Conservation (phyloP, 2,329 filamentous ascomycete species). For the Cladosporium sphaerospermum region DNA sequence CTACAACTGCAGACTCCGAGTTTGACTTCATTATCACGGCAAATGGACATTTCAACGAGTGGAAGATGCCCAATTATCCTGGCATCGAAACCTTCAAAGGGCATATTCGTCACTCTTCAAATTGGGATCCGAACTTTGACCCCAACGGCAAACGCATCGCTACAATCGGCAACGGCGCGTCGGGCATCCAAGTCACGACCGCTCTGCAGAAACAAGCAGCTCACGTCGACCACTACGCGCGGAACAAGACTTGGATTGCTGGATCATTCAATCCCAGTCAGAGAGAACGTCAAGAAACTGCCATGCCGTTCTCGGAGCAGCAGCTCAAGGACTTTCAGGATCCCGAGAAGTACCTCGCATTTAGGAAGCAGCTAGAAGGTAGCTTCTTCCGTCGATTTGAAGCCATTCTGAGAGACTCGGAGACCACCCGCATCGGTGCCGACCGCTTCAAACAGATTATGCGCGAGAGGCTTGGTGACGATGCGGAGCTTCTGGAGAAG, state of each 20-base stretch:
- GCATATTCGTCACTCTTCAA: conserved; percentile 33
- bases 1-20: conserved; percentile 32
- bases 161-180: conserved; percentile 40
- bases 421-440: conserved; percentile 30
- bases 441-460: conserved; percentile 35
- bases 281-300: conserved; percentile 45
- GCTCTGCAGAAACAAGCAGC: conserved; percentile 43
- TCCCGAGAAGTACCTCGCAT: conserved; percentile 52
- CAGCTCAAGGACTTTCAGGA: conserved; percentile 54
- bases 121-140: conserved; percentile 31
- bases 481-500: conserved; percentile 35
- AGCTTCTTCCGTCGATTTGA: conserved; percentile 54
- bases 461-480: conserved; percentile 30
- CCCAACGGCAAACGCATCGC: conserved; percentile 35
- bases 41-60: conserved; percentile 60
- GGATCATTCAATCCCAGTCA: conserved; percentile 53
- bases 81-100: conserved; percentile 34
- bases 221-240: conserved; percentile 58
- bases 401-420: conserved; percentile 34
- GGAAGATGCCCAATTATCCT: conserved; percentile 56
- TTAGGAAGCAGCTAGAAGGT: conserved; percentile 38
- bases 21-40: conserved; percentile 59
- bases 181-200: conserved; percentile 37
- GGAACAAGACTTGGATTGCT: conserved; percentile 63
- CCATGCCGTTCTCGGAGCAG: conserved; percentile 50